A percentile compares a stretch with the other conserved stretches of the same genome.
Conservation (phyloP, 805 yeast species). For the Priceomyces medius region DNA sequence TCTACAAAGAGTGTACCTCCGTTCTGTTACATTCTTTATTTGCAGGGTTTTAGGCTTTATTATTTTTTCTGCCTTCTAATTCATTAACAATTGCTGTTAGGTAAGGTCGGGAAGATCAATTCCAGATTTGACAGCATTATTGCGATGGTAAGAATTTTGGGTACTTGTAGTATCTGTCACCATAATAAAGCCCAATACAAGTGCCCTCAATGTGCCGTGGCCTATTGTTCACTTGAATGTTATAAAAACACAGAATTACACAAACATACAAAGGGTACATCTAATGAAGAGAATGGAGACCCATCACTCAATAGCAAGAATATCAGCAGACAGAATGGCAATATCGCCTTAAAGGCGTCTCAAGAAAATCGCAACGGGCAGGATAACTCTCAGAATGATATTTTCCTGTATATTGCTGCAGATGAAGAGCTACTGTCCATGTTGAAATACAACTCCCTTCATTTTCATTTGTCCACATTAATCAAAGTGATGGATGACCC, state of each 20-base stretch:
- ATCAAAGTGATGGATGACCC: conserved; percentile 49
- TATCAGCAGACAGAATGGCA: not conserved
- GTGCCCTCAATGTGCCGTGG: conserved; percentile 52
- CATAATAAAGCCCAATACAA: conserved; percentile 46
- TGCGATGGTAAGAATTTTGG: conserved; percentile 1
- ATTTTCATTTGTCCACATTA: conserved; percentile 53
- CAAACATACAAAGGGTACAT: conserved; percentile 14
- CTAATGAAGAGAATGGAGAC: not conserved
- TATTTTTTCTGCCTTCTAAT: too few species aligned
- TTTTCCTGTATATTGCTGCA: not conserved
- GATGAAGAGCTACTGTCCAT: conserved; percentile 24
- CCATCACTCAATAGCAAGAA: not conserved
- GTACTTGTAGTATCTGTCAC: conserved; percentile 38
- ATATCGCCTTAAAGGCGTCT: not conserved
- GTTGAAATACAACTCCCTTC: conserved; percentile 53
- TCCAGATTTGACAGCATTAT: too few species aligned
- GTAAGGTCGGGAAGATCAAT: too few species aligned
- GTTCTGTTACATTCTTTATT: too few species aligned
- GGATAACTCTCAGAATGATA: too few species aligned
- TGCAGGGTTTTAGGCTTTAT: too few species aligned
- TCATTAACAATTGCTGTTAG: too few species aligned
- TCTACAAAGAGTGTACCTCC: too few species aligned
- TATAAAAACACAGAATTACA: conserved; percentile 47
- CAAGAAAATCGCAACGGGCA: too few species aligned
- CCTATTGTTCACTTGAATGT: conserved; percentile 60